Conservation (phyloP, 495 filamentous ascomycete species). For the Neurospora sp. region DNA sequence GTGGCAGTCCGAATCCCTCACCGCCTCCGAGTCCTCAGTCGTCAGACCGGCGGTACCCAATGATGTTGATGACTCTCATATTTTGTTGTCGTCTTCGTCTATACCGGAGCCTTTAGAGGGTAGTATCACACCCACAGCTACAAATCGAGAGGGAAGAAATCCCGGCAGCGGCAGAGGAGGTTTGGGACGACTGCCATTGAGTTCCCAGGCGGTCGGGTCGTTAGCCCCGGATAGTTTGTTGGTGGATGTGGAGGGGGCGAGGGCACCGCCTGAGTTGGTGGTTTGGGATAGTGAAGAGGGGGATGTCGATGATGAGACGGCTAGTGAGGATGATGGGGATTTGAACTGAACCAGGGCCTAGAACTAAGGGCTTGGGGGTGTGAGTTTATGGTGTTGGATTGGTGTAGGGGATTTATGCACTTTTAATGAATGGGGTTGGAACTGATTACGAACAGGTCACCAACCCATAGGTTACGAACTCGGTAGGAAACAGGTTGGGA, state of each 20-base stretch:
- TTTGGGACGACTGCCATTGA: neutral
- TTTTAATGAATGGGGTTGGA: neutral
- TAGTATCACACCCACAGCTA: constrained; percentile 1
- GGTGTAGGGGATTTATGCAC: neutral
- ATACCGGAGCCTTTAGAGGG: constrained; percentile 5
- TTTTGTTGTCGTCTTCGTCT: neutral
- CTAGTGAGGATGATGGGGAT: neutral
- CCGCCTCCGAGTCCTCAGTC: neutral
- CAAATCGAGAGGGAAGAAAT: neutral
- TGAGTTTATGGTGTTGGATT: neutral
- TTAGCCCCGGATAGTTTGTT: constrained; percentile 20
- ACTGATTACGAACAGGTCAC: neutral
- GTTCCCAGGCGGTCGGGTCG: neutral
- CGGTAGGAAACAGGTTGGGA: neutral
- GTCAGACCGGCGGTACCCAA: neutral
- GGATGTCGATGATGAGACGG: neutral
- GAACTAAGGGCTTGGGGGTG: neutral
- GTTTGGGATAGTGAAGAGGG: constrained; percentile 28
- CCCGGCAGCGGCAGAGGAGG: neutral
- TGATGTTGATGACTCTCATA: neutral
- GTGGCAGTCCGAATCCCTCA: neutral
- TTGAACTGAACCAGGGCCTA: neutral
- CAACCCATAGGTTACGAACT: neutral
- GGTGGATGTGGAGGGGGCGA: constrained; percentile 33
- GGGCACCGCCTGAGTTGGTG: constrained; percentile 25